Percentiles rank a stretch among this genome's conserved stretches.
These are phyloP conservation scores for Colletotrichum sojae DNA, from an alignment of 2,329 filamentous ascomycete genomes.

Conservation along the genomic window DNA sequence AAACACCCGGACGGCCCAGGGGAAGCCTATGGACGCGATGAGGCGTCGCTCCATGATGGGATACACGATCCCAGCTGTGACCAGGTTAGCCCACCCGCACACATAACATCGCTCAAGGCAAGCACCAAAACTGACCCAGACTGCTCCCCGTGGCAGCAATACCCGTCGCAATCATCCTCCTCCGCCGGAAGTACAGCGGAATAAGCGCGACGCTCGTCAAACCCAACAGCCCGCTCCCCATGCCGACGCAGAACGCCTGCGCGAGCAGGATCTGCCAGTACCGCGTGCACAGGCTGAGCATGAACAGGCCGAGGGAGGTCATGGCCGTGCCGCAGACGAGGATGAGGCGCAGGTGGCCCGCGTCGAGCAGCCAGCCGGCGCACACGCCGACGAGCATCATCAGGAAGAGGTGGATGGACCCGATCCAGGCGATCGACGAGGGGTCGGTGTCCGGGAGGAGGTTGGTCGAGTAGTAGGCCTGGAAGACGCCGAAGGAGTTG, in stretches of 20 bases:
- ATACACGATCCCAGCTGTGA: conserved; percentile 28
- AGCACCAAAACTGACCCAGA: conserved; percentile 44
- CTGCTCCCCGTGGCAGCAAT: conserved; percentile 51
- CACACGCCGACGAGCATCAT: conserved; percentile 58
- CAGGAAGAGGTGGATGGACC: conserved; percentile 62
- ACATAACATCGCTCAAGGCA: background rate
- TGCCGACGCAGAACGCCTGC: conserved; percentile 61
- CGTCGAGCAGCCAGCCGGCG: conserved; percentile 62
- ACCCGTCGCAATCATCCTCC: conserved; percentile 50
- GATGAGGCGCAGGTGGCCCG: conserved; percentile 59
- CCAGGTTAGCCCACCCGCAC: background rate
- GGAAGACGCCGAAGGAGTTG: conserved; percentile 67
- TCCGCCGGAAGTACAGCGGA: conserved; percentile 50
- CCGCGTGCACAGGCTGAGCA: conserved; percentile 50
- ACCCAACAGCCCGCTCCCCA: conserved; percentile 59
- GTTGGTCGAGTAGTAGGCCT: conserved; percentile 63
- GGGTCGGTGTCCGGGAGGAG: conserved; percentile 26
- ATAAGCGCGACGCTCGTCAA: conserved; percentile 53
- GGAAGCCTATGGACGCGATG: conserved; percentile 28
- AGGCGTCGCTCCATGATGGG: conserved; percentile 30
- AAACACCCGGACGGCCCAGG: conserved; percentile 35
- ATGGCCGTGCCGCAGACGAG: conserved; percentile 57
- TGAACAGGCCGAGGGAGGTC: conserved; percentile 63
- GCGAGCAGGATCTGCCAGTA: conserved; percentile 63
- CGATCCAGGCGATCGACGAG: conserved; percentile 59